Conservation (phyloP, 495 filamentous ascomycete genomes). For the Daldinia childiae region DNA sequence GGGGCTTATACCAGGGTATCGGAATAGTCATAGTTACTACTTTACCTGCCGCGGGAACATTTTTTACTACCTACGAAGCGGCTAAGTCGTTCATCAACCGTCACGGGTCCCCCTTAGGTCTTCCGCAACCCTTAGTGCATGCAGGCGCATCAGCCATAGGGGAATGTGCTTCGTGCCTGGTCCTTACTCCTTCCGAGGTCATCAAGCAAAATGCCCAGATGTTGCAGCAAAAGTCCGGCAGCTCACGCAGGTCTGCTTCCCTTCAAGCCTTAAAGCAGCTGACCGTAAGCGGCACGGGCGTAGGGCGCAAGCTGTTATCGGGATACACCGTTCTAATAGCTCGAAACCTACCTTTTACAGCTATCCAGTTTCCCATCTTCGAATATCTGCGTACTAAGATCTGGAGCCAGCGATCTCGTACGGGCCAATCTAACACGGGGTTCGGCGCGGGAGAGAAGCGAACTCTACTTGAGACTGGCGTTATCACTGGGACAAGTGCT, state of each 20-base stretch:
- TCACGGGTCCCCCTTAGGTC: constrained; percentile 45
- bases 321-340: constrained; percentile 83
- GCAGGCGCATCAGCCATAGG: constrained; percentile 74
- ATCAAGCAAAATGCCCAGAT: constrained; percentile 95
- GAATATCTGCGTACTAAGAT: constrained; percentile 66
- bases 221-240: constrained; percentile 43
- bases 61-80: constrained; percentile 90
- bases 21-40: constrained; percentile 90
- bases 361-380: constrained; percentile 88
- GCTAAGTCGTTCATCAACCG: constrained; percentile 64
- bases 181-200: constrained; percentile 90
- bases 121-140: constrained; percentile 73
- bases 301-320: constrained; percentile 64
- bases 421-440: constrained; percentile 15
- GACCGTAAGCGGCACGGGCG: constrained; percentile 36
- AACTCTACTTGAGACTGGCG: constrained; percentile 66
- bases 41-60: constrained; percentile 84
- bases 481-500: constrained; percentile 75
- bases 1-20: constrained; percentile 86
- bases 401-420: constrained; percentile 46
- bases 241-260: constrained; percentile 49
- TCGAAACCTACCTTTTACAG: constrained; percentile 86
- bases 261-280: constrained; percentile 56
- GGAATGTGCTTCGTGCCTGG: constrained; percentile 82
- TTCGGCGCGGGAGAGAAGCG: constrained; percentile 32